Evolutionary conservation across 805 yeast species (phyloP).

Genomic region (Tetrapisispora pingtungensis): DNA sequence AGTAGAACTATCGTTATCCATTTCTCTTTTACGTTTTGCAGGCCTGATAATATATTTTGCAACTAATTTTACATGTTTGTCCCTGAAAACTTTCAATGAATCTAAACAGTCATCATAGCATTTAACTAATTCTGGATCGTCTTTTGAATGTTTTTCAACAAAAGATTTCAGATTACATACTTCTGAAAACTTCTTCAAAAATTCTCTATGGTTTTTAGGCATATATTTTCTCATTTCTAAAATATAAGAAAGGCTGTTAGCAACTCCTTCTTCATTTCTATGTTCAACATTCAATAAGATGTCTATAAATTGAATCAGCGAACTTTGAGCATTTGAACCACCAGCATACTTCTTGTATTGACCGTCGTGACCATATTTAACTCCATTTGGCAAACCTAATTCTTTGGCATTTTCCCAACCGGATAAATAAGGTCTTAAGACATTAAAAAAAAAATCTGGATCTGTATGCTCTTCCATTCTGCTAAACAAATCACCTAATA

Average conservation of each 20-base stretch:
- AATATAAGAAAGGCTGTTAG: conserved; percentile 48
- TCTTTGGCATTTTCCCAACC: conserved; percentile 92
- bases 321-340: conserved; percentile 90
- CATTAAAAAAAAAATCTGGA: conserved; percentile 81
- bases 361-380: conserved; percentile 59
- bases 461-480: conserved; percentile 90
- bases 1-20: too few species aligned
- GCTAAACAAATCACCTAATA: conserved; percentile 61
- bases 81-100: conserved; percentile 79
- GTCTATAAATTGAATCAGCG: conserved; percentile 81
- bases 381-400: conserved; percentile 73
- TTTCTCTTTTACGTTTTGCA: conserved; percentile 33
- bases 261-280: conserved; percentile 26
- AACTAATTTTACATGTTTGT: conserved; percentile 87
- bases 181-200: conserved; percentile 49
- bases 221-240: conserved; percentile 78
- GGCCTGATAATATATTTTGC: conserved; percentile 78
- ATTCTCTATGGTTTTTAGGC: conserved; percentile 81
- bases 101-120: conserved; percentile 86
- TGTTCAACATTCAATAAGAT: conserved; percentile 68
- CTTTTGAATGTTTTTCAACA: conserved; percentile 37
- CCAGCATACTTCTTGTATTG: conserved; percentile 59
- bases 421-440: conserved; percentile 81
- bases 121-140: conserved; percentile 46
- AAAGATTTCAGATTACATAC: conserved; percentile 54